Percentiles rank a stretch among this genome's conserved stretches.
Evolutionary conservation across 202 grass and related monocot genomes (phyloP).

Genomic region (Dendrocalamus latiflorus): DNA sequence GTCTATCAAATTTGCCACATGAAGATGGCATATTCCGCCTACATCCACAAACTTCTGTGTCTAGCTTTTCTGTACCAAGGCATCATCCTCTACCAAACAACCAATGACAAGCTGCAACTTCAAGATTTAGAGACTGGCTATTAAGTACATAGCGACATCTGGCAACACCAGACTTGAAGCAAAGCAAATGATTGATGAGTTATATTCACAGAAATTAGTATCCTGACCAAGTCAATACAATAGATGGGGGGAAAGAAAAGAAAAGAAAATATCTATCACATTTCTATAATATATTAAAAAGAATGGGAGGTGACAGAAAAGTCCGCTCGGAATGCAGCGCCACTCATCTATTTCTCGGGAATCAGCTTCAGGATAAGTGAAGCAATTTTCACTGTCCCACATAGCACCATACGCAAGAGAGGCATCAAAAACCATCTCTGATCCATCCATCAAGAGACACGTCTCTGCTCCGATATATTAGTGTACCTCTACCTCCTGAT

Average conservation of each 20-base stretch:
- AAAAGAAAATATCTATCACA: conserved; percentile 24
- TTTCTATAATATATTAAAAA: conserved; percentile 49
- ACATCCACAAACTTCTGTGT: conserved; percentile 25
- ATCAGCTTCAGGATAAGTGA: conserved; percentile 45
- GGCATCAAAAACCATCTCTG: conserved; percentile 17
- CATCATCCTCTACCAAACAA: too few relatives aligned
- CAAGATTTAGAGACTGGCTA: conserved; percentile 19
- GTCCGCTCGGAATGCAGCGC: conserved; percentile 15
- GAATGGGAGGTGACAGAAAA: conserved; percentile 45
- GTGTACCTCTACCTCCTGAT: too few relatives aligned
- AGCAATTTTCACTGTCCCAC: conserved; percentile 39
- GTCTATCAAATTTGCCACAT: neutral
- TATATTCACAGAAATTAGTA: conserved; percentile 67
- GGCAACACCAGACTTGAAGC: conserved; percentile 13
- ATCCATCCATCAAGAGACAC: conserved; percentile 31
- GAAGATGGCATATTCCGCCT: conserved; percentile 33
- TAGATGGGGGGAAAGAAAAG: neutral
- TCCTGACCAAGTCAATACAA: conserved; percentile 49
- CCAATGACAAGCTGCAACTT: too few relatives aligned
- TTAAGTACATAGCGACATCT: conserved; percentile 16
- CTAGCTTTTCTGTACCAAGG: too few relatives aligned
- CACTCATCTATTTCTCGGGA: conserved; percentile 6
- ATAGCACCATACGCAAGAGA: conserved; percentile 25
- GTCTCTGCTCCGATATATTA: too few relatives aligned
- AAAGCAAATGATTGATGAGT: conserved; percentile 51